Evolutionary conservation across 176 grass and related monocot species (phyloP), one percentile per base, ranked within the genome.

Genomic region (Poa annua): DNA sequence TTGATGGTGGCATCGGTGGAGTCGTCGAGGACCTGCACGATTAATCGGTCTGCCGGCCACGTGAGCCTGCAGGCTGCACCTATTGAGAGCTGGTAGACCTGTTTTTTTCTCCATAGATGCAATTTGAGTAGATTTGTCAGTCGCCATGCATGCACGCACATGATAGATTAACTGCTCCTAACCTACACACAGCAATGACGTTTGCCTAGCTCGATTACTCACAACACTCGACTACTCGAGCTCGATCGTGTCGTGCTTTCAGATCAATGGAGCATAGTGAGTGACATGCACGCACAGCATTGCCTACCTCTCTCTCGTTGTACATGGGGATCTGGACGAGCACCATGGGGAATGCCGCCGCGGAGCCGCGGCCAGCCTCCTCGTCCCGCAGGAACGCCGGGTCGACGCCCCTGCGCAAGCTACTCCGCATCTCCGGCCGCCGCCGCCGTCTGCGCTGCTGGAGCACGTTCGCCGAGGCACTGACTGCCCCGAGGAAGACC

Each of bases 261-360:
- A 47, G 47, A 49, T 49, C 47, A 5, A 49, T 14, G 12, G 47
- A 15, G 1, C 13, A 49, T 13, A 49, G 1, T 15, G 10, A 12
- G 11, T 4, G 2, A 15, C 17, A 54, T 8, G 6, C 52, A 54
- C 17, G 11, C 41, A 0, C 29, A 29, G 29, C 29, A 29, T 29
- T 29, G 29, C 29, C 29, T 86, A 97, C 94, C 89, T 97, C 91
- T 57, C 83, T 86, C 83, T 97, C 94, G 36, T 97, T 97, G 86
- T 86, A 97, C 94, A 97, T 97, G 67, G 94, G 94, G 87, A 97
- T 91, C 78, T 97, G 94, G 68, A 97, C 94, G 67, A 97, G 94
- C 21, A 97, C 91, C 91, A 91, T 91, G 54, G 94, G 94, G 66
- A 86, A 88, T 7, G 12, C 44, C 44, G 84, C 78, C 19, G 68